phyloP scores from a whole-genome alignment of 257 asterid genomes.

The Linaria vulgaris region DNA sequence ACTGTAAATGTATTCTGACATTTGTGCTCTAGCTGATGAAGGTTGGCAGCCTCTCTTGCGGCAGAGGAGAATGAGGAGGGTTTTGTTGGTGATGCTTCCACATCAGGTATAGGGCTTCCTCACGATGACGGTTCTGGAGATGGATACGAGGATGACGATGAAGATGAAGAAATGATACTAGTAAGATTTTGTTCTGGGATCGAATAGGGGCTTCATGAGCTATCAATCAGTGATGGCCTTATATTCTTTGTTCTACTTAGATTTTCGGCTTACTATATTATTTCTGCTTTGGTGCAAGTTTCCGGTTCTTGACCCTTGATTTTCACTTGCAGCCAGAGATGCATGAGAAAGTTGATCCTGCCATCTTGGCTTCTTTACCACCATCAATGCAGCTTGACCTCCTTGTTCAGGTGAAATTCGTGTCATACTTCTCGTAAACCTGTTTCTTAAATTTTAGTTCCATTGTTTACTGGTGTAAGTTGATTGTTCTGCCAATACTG shows the following conservation, averaged over 20 bases:
- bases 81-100: slow-evolving; percentile 52
- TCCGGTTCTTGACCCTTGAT: neutral
- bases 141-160: slow-evolving; percentile 46
- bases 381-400: slow-evolving; percentile 99
- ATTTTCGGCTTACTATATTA: neutral
- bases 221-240: slow-evolving; percentile 15
- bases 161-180: slow-evolving; percentile 84
- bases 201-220: slow-evolving; percentile 16
- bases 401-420: slow-evolving; percentile 76
- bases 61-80: slow-evolving; percentile 76
- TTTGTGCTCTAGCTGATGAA: slow-evolving; percentile 50
- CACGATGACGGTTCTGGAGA: slow-evolving; percentile 32
- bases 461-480: neutral
- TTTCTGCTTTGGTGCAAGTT: neutral
- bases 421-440: neutral
- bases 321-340: slow-evolving; percentile 67
- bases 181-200: slow-evolving; percentile 40
- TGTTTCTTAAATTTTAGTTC: neutral
- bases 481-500: too few relatives aligned
- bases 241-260: neutral
- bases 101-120: slow-evolving; percentile 49
- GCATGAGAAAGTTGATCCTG: slow-evolving; percentile 90
- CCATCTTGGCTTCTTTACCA: slow-evolving; percentile 87
- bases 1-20: slow-evolving; percentile 33
- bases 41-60: slow-evolving; percentile 97